Conservation (phyloP, 148 eudicot genomes). For the Rhododendron kiyosumense region DNA sequence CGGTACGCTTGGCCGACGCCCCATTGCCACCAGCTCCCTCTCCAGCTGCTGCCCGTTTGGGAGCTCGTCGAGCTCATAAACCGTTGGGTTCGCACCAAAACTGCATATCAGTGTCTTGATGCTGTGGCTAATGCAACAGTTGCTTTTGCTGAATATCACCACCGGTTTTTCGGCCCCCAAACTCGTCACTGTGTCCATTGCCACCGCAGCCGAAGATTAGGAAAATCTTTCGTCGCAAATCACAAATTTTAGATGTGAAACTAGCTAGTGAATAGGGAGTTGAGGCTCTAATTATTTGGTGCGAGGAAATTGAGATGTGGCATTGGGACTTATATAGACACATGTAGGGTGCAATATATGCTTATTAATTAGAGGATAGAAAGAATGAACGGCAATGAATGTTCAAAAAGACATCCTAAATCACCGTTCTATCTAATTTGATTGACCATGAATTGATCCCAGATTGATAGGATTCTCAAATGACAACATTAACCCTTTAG, state of each 20-base stretch:
- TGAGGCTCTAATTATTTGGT: background rate
- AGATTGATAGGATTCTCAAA: background rate
- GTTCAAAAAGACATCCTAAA: background rate
- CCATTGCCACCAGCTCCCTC: conserved; percentile 35
- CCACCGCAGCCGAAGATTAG: background rate
- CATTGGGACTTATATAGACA: background rate
- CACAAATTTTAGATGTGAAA: background rate
- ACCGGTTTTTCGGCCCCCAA: conserved; percentile 51
- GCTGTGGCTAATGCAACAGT: conserved; percentile 65
- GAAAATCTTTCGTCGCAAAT: background rate
- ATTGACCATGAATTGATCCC: background rate
- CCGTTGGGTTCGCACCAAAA: conserved; percentile 59
- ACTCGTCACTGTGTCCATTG: conserved; percentile 16
- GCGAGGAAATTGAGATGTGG: background rate
- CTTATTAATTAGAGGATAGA: background rate
- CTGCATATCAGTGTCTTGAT: conserved; percentile 50
- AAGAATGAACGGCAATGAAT: background rate
- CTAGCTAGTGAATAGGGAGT: background rate
- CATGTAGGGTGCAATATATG: background rate
- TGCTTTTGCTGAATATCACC: conserved; percentile 74
- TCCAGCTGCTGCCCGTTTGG: conserved; percentile 60
- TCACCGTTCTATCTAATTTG: too few relatives aligned
- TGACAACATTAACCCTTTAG: background rate
- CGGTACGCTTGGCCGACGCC: conserved; percentile 49
- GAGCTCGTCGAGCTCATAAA: conserved; percentile 65